Evolutionary conservation across 176 grass and related monocot species (phyloP).

Genomic region (Musa itinerans): DNA sequence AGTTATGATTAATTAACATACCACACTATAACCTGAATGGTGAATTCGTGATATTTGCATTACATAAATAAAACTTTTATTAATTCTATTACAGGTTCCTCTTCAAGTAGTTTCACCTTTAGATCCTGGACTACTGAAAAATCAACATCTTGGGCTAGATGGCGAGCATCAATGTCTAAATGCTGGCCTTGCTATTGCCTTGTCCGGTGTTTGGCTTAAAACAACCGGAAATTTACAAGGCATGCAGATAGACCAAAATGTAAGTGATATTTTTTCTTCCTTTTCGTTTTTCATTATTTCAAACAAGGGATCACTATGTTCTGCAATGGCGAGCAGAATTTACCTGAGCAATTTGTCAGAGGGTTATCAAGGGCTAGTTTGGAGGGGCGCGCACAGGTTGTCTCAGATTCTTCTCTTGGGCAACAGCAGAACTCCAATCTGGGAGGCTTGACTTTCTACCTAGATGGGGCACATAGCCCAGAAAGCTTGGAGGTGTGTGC

Average conservation of each 20-base stretch:
- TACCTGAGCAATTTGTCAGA: constrained; percentile 56
- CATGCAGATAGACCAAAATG: constrained; percentile 32
- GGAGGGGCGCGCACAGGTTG: constrained; percentile 79
- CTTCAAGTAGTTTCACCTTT: constrained; percentile 64
- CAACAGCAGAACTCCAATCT: constrained; percentile 21
- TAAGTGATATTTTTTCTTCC: constrained; percentile 35
- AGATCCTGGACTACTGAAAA: constrained; percentile 51
- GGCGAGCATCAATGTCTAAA: constrained; percentile 87
- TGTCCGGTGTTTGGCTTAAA: constrained; percentile 67
- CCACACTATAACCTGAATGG: neutral
- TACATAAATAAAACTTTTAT: neutral
- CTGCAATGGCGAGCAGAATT: constrained; percentile 36
- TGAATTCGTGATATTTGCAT: neutral
- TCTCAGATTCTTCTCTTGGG: constrained; percentile 33
- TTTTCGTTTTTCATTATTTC: neutral
- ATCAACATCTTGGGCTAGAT: constrained; percentile 57
- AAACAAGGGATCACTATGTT: constrained; percentile 9
- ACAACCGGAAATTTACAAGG: constrained; percentile 42
- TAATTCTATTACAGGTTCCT: constrained; percentile 37
- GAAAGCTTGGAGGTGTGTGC: constrained; percentile 91
- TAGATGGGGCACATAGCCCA: constrained; percentile 83
- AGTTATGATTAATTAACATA: neutral
- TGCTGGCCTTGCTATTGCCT: constrained; percentile 82
- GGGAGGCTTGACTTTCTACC: constrained; percentile 49
- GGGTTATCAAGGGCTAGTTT: constrained; percentile 44